Evolutionary conservation across 2,329 filamentous ascomycete species (phyloP).

Genomic region (Pseudocercospora cruenta): DNA sequence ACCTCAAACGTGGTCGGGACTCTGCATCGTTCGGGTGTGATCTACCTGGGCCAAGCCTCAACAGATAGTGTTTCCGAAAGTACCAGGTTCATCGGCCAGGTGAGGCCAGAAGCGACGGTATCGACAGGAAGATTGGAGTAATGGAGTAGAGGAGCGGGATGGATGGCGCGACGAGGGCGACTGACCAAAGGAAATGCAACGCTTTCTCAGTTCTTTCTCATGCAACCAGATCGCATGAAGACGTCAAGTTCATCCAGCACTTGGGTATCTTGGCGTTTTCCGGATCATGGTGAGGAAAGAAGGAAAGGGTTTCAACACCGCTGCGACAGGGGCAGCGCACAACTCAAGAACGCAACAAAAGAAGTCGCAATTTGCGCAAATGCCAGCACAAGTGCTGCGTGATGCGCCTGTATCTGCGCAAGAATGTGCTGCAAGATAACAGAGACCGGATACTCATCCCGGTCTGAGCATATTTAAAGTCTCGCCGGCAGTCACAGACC

Average conservation of each 20-base stretch:
- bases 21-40: conserved; percentile 23
- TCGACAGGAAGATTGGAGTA: conserved; percentile 41
- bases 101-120: conserved; percentile 42
- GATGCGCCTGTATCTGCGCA: conserved; percentile 44
- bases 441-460: conserved; percentile 30
- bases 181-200: conserved; percentile 38
- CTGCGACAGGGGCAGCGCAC: conserved; percentile 40
- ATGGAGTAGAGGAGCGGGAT: conserved; percentile 49
- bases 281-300: conserved; percentile 26
- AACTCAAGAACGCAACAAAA: conserved; percentile 40
- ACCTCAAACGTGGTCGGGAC: conserved; percentile 33
- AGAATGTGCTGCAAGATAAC: conserved; percentile 20
- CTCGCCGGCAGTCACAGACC: conserved; percentile 35
- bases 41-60: conserved; percentile 36
- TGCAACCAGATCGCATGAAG: conserved; percentile 26
- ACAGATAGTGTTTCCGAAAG: conserved; percentile 34
- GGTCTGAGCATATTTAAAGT: conserved; percentile 43
- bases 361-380: conserved; percentile 41
- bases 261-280: conserved; percentile 27
- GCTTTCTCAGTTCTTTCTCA: conserved; percentile 31
- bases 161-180: conserved; percentile 41
- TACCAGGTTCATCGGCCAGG: conserved; percentile 28
- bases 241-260: conserved; percentile 27
- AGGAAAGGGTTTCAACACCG: conserved; percentile 31
- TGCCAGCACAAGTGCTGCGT: conserved; percentile 41